Base-by-base conservation (phyloP, 169 alveolate species). In the Fabrea salina region DNA sequence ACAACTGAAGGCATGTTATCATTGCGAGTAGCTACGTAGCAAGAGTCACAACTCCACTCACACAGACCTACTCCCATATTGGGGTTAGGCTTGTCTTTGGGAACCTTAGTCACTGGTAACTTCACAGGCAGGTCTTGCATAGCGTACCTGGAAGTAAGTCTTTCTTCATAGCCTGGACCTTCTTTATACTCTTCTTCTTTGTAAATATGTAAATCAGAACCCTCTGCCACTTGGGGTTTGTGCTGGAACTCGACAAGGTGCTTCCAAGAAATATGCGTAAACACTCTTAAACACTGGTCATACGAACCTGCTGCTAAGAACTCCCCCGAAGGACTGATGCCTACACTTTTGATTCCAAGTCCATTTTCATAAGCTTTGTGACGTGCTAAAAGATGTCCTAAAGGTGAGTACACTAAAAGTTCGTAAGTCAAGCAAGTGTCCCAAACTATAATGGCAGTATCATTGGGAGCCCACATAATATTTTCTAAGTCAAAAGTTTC, bases 401-500 rank as follows among this genome's bases (percentile, higher is more conserved):
- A 22, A 5, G 59, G 71, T 19, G 56, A 43, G 66, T 84, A 32
- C 8, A 74, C 43, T 49, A 54, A 40, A 3, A 51, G 47, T 75
- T 51, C 81, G 79, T 87, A 72, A 7, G n/a, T 86, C 37, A 89
- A 40, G 43, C 86, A 79, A 19, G 81, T 81, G 51, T 91, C 96
- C 85, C 83, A 79, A 11, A 88, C 84, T 7, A 84, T 47, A 16
- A 91, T 85, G 25, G 83, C 77, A 35, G 91, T 64, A 50, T 86
- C 86, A 59, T 91, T 91, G 25, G 79, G 59, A 5, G 88, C 33
- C 94, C 96, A 91, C 39, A 27, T 32, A n/a, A 89, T 35, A 64
- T 86, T 90, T 4, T 25, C 85, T 33, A 88, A 40, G 53, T 91
- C 96, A 49, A 80, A 68, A 16, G 92, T 89, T 16, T 89, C 93